Evolutionary conservation across 805 yeast genomes (phyloP), one percentile per base, ranked within the genome.

Genomic region (Candida anglica): DNA sequence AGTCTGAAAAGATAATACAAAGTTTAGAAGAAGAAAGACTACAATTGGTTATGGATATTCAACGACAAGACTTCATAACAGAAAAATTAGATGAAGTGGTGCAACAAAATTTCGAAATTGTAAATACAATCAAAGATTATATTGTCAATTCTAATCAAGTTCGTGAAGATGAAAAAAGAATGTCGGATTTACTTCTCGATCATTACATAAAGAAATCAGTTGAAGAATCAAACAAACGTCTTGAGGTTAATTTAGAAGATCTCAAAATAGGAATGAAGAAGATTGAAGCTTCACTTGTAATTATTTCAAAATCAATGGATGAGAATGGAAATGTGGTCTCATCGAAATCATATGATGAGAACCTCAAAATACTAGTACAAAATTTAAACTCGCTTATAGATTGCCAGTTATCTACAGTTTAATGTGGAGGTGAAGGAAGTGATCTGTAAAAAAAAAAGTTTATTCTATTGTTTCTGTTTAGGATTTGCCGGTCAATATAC

Each of bases 1-100:
- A 30, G n/a, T 5, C n/a, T 9, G 23, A 27, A 11, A 17, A 15
- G 5, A 19, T 52, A n/a, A 44, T 56, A 3, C 44, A 33, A 27
- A 40, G 43, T 28, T 40, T 66, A 19, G 65, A 64, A 37, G 37
- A 44, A 26, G 50, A 51, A 27, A 40, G 71, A 25, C 34, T 63
- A 5, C 46, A 44, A 6, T 41, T 63, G 19, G 52, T 63, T 0
- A 56, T 60, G 65, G 61, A 54, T n/a, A 40, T 66, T n/a, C 71
- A 66, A 40, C 47, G 52, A 26, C 69, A 64, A 31, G 67, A 63
- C 28, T 61, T 44, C 30, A 34, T 61, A 3, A 32, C 52, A 5
- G 56, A 46, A 6, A 58, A 61, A 38, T 38, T 66, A n/a, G 24
- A 35, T 14, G 69, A 60, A 24, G 40, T 66, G 30, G 44, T 62